A percentile compares a stretch with the other conserved stretches of the same genome.
Evolutionary conservation across 257 asterid species (phyloP).

Genomic region (Solanum lycopersicoides): DNA sequence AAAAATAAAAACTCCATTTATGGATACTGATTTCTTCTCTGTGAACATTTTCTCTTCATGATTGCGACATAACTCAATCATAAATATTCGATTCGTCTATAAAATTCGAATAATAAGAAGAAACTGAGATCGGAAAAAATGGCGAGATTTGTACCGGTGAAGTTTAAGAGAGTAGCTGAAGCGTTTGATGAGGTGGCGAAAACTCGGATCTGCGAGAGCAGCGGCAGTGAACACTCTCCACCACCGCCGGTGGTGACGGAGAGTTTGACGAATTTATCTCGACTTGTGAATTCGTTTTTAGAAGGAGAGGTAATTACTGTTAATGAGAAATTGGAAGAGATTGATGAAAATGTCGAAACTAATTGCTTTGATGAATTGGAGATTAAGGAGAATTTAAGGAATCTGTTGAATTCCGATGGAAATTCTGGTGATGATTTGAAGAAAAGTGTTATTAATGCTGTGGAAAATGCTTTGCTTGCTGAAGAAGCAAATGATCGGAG

Average conservation of each 20-base stretch:
- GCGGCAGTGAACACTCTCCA: constrained; percentile 73
- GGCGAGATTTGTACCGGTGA: constrained; percentile 35
- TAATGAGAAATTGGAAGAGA: background rate
- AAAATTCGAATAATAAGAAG: background rate
- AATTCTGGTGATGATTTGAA: background rate
- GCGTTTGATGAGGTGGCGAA: constrained; percentile 56
- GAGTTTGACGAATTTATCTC: constrained; percentile 34
- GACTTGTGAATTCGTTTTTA: constrained; percentile 57
- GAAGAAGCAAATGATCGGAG: background rate
- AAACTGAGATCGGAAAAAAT: background rate
- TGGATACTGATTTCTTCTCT: background rate
- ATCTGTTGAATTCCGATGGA: background rate
- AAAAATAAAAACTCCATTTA: background rate
- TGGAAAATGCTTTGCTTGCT: constrained; percentile 1
- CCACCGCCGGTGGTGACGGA: background rate
- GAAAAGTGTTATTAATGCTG: background rate
- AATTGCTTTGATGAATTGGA: constrained; percentile 3
- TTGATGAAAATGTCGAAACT: background rate
- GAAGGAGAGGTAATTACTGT: background rate
- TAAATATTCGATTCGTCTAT: background rate
- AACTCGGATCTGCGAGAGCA: constrained; percentile 43
- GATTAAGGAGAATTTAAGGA: constrained; percentile 1
- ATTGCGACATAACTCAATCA: background rate
- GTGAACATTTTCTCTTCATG: background rate
- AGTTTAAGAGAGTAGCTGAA: constrained; percentile 45